Conservation (phyloP, 2,329 filamentous ascomycete genomes). For the Exophiala sp. region DNA sequence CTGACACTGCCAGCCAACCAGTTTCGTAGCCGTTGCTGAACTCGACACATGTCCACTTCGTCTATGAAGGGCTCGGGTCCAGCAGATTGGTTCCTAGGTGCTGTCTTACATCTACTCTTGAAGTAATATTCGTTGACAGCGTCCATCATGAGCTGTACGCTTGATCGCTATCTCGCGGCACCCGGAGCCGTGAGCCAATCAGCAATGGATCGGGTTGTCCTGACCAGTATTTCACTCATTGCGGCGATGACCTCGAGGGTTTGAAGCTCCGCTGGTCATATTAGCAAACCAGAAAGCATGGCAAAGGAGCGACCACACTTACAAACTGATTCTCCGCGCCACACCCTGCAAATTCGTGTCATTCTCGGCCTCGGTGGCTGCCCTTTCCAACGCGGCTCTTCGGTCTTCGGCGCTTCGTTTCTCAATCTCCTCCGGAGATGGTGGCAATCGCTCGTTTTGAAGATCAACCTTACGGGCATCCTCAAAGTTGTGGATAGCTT, state of each 20-base stretch:
- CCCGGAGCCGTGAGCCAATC: too few species aligned
- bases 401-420: constrained; percentile 75
- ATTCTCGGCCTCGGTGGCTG: constrained; percentile 82
- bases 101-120: not conserved
- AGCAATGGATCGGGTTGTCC: not conserved
- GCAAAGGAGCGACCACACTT: constrained; percentile 41
- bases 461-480: constrained; percentile 94
- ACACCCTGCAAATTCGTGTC: constrained; percentile 81
- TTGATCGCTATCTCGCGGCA: not conserved
- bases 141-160: not conserved
- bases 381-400: constrained; percentile 71
- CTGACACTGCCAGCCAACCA: not conserved
- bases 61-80: not conserved
- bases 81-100: not conserved
- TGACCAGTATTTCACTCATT: constrained; percentile 16
- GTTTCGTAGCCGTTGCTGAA: not conserved
- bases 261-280: constrained; percentile 23
- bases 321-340: constrained; percentile 93
- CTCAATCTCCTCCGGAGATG: constrained; percentile 84
- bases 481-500: constrained; percentile 93
- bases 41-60: not conserved
- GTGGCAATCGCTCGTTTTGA: constrained; percentile 91
- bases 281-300: constrained; percentile 14
- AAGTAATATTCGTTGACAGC: not conserved
- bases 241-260: constrained; percentile 24